Percentiles rank a stretch among this genome's conserved stretches.
Conservation (phyloP, 345 rosid genomes). For the Citrus inodora region DNA sequence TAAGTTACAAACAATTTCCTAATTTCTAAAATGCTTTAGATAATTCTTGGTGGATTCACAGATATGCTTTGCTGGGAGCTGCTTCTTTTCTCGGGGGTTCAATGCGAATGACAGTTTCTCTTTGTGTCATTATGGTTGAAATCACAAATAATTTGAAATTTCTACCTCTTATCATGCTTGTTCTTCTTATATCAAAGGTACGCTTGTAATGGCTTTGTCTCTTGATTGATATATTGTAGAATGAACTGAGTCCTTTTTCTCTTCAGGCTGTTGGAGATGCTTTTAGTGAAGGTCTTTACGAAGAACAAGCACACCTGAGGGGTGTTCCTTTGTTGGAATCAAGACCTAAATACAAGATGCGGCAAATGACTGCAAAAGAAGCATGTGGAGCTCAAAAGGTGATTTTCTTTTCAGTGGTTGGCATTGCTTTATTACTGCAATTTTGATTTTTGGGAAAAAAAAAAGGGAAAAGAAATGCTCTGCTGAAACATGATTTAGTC, state of each 20-base stretch:
- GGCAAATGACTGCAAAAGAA: constrained; percentile 72
- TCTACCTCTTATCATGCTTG: constrained; percentile 94
- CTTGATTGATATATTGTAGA: constrained; percentile 15
- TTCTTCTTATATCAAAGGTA: constrained; percentile 98
- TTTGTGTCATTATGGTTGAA: constrained; percentile 98
- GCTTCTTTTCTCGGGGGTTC: constrained; percentile 99
- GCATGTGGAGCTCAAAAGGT: constrained; percentile 88
- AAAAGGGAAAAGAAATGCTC: background rate
- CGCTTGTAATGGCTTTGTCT: constrained; percentile 3
- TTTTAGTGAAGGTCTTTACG: constrained; percentile 92
- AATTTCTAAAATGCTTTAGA: constrained; percentile 11
- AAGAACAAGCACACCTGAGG: constrained; percentile 76
- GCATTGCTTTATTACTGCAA: background rate
- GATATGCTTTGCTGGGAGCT: constrained; percentile 96
- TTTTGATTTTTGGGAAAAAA: no score
- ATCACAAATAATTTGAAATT: constrained; percentile 91
- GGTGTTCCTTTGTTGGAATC: constrained; percentile 91
- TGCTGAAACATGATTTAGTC: background rate
- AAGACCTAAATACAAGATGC: constrained; percentile 80
- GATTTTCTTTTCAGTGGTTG: constrained; percentile 10
- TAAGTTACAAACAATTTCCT: background rate
- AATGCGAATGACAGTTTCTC: constrained; percentile 96
- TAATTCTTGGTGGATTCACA: constrained; percentile 30
- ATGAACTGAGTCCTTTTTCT: constrained; percentile 1
- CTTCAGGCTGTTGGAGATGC: constrained; percentile 97